Percentiles rank a stretch among this genome's conserved stretches.
Evolutionary conservation across 495 filamentous ascomycete genomes (phyloP).

Genomic region (Astrothelium subdiscretum): DNA sequence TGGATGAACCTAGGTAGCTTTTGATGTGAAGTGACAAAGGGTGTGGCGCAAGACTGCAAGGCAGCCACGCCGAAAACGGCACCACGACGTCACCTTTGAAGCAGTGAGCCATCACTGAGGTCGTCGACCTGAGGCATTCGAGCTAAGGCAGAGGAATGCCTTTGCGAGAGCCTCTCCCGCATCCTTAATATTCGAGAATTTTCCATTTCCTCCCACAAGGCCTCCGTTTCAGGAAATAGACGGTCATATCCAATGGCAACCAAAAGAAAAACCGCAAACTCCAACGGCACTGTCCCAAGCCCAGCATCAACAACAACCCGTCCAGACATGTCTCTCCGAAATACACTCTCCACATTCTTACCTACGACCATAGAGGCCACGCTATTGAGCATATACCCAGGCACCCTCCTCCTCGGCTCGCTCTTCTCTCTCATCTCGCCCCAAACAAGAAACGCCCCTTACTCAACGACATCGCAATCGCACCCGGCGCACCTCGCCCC

Average conservation of each 20-base stretch:
- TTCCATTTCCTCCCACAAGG: too few relatives aligned
- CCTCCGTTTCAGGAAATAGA: too few relatives aligned
- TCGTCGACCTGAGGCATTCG: background rate
- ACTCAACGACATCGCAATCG: slow-evolving; percentile 43
- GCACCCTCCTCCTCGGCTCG: slow-evolving; percentile 65
- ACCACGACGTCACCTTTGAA: too few relatives aligned
- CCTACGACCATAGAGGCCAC: slow-evolving; percentile 52
- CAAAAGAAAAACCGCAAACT: background rate
- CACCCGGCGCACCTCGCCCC: slow-evolving; percentile 50
- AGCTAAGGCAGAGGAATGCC: background rate
- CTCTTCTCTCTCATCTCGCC: slow-evolving; percentile 70
- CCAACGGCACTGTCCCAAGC: background rate
- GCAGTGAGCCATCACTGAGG: too few relatives aligned
- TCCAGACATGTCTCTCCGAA: background rate
- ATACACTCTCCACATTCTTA: slow-evolving; percentile 37
- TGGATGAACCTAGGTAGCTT: too few relatives aligned
- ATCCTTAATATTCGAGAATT: too few relatives aligned
- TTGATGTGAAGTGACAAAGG: background rate
- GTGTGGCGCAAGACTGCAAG: background rate
- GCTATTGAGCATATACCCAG: slow-evolving; percentile 58
- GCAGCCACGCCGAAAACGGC: background rate
- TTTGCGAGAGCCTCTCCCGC: too few relatives aligned
- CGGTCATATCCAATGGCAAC: background rate
- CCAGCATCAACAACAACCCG: background rate
- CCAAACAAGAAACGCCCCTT: slow-evolving; percentile 45